Base-by-base conservation (phyloP, 106 monocot genomes). In the Allium fistulosum region DNA sequence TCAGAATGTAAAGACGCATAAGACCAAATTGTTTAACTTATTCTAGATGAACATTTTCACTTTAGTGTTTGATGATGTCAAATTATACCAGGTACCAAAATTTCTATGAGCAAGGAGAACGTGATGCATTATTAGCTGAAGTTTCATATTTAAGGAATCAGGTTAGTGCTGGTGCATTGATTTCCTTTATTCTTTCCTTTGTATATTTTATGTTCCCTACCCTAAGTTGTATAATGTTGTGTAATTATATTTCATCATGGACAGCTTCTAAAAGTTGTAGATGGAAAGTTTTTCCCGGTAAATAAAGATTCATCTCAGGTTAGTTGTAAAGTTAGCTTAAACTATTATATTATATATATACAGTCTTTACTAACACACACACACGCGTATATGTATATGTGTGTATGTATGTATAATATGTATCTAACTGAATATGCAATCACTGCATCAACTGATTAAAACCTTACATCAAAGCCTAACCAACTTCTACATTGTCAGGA, bases 101-200 rank as follows among this genome's bases (percentile, higher is more conserved):
- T 7, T 84, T 79, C 65, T 68, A 70, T 69, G 63, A 77, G 58
- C 66, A 71, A 73, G 84, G 83, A 51, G 87, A 81, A 75, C 72
- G 79, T 28, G 84, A 84, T 47, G 59, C 50, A 28, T 53, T 84
- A 28, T 45, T 81, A 73, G 63, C 72, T 70, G 84, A 88, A 73
- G 72, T 88, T 49, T 76, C 76, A 16, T 65, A 81, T 26, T 78
- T 87, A 69, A 74, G 80, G 3, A 80, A 75, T 73, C 80, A 81
- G 77, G 87, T 87, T 46, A 47, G 59, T 67, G 8, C 8, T 72
- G 12, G 57, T 61, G 17, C 15, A 49, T 5, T 11, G n/a, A 49
- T 17, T 17, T 15, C 11, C 27, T 53, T 11, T 49, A 51, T 59
- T 26, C 17, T 67, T 2, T 8, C 15, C 64, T 15, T 16, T n/a